These are phyloP conservation scores for Penicillium griseofulvum DNA, from an alignment of 2,329 filamentous ascomycete species.

Conservation along the genomic window DNA sequence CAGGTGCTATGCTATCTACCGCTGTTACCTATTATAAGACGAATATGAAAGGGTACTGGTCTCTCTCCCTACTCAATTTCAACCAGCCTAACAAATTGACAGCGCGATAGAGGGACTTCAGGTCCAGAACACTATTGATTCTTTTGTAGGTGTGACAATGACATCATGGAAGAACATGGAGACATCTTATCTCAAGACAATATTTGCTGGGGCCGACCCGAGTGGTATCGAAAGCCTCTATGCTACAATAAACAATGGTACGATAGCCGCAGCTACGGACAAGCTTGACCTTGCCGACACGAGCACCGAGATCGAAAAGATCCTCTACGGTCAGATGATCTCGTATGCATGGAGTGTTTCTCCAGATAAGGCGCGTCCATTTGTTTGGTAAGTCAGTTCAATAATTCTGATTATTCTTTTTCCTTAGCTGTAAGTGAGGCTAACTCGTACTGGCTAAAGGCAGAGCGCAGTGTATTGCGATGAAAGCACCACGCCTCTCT, in stretches of 20 bases:
- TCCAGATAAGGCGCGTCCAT: background rate
- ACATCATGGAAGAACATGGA: background rate
- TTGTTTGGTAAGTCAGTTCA: background rate
- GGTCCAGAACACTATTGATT: background rate
- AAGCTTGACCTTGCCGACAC: background rate
- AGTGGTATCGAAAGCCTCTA: background rate
- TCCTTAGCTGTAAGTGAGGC: background rate
- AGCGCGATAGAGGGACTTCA: background rate
- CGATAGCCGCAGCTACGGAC: background rate
- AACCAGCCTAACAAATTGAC: background rate
- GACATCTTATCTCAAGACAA: background rate
- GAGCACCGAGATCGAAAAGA: background rate
- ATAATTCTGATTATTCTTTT: background rate
- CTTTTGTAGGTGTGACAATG: background rate
- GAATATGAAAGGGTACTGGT: background rate
- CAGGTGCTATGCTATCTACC: too few species aligned
- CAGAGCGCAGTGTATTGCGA: background rate
- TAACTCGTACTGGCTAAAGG: background rate
- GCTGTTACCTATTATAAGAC: background rate
- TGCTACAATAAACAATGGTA: background rate
- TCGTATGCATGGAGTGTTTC: background rate
- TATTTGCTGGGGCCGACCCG: background rate
- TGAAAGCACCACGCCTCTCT: too few species aligned
- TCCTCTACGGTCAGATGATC: background rate
- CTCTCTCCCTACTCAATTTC: background rate